Conservation (phyloP, 345 rosid species). For the Salix arbutifolia region DNA sequence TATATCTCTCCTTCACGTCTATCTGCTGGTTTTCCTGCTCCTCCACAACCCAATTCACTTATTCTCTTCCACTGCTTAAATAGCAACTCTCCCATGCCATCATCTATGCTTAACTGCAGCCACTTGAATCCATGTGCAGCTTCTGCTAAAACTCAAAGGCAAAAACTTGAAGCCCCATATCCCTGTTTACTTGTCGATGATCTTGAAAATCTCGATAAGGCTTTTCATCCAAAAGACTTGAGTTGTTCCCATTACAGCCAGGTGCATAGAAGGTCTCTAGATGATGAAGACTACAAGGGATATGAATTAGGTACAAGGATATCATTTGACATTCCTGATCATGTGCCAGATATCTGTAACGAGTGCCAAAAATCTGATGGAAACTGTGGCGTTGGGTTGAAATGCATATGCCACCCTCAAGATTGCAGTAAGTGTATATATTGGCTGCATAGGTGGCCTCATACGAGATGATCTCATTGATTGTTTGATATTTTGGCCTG, state of each 20-base stretch:
- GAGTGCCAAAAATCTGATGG: conserved; percentile 58
- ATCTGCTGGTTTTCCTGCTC: conserved; percentile 36
- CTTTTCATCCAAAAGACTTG: conserved; percentile 39
- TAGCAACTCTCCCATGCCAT: conserved; percentile 1
- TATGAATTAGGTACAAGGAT: conserved; percentile 40
- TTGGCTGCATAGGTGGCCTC: too few relatives aligned
- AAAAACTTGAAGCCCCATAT: conserved; percentile 4
- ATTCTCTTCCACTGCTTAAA: conserved; percentile 43
- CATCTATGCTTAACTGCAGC: conserved; percentile 14
- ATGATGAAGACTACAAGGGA: conserved; percentile 9
- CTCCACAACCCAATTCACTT: conserved; percentile 35
- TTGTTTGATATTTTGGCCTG: background rate
- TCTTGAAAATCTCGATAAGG: conserved; percentile 18
- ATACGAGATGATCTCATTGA: background rate
- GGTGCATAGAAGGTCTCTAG: conserved; percentile 22
- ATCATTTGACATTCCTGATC: conserved; percentile 55
- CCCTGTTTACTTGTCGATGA: conserved; percentile 34
- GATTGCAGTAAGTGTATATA: conserved; percentile 51
- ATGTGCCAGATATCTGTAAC: conserved; percentile 50
- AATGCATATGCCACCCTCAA: conserved; percentile 62
- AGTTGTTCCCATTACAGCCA: conserved; percentile 33
- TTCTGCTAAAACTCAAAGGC: background rate
- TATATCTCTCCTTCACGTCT: conserved; percentile 37
- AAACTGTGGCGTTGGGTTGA: conserved; percentile 57
- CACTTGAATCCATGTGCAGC: conserved; percentile 10